phyloP scores from a whole-genome alignment of 1,139 yeast species.

The Saccharomycopsis hybrid region DNA sequence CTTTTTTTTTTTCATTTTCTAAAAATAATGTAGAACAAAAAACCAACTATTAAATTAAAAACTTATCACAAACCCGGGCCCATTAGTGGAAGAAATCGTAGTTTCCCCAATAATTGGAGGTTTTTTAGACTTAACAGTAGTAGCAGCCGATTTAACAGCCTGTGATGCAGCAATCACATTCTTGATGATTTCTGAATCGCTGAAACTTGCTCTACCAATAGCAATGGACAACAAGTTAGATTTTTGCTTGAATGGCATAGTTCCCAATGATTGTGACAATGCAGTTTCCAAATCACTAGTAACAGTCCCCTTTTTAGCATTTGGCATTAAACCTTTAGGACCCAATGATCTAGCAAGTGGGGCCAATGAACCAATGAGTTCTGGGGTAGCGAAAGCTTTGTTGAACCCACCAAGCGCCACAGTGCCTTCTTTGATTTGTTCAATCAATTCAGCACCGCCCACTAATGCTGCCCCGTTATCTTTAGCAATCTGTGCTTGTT shows the following conservation, averaged over 20 bases:
- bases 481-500: conserved; percentile 46
- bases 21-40: not conserved
- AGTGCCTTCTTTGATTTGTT: conserved; percentile 49
- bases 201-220: conserved; percentile 72
- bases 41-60: conserved; percentile 27
- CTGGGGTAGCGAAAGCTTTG: conserved; percentile 82
- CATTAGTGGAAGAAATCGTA: conserved; percentile 61
- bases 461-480: conserved; percentile 52
- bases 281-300: conserved; percentile 53
- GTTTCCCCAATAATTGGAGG: conserved; percentile 71
- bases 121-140: conserved; percentile 52
- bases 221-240: conserved; percentile 56
- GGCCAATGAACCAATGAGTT: conserved; percentile 54
- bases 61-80: conserved; percentile 76
- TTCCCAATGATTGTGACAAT: conserved; percentile 54
- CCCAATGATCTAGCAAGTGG: conserved; percentile 75
- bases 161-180: conserved; percentile 68
- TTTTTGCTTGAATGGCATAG: conserved; percentile 68
- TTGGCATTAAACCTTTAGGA: conserved; percentile 87
- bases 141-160: conserved; percentile 55
- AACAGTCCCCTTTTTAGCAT: conserved; percentile 80
- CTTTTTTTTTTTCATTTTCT: not conserved
- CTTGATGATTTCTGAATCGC: conserved; percentile 67
- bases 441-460: conserved; percentile 71
- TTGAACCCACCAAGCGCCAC: conserved; percentile 51